These are phyloP conservation scores for Chlamydomonas asymmetrica DNA, from an alignment of 139 green algal genomes.

Conservation along the genomic window DNA sequence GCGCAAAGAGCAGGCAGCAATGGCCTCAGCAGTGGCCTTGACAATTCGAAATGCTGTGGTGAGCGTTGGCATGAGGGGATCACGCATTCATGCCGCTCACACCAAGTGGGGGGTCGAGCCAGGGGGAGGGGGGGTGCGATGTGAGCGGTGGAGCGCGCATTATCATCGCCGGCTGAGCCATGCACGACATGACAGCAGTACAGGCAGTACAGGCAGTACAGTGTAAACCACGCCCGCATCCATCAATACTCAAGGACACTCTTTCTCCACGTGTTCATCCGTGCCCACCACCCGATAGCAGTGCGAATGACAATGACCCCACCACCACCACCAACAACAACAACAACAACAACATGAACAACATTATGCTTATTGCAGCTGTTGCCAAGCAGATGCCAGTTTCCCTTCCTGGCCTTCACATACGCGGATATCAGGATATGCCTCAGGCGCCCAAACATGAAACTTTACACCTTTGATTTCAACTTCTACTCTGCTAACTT, in stretches of 20 bases:
- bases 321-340: background rate
- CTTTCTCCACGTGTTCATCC: too few relatives aligned
- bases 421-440: too few relatives aligned
- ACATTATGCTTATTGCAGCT: background rate
- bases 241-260: too few relatives aligned
- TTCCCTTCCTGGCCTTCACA: background rate
- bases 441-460: background rate
- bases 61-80: background rate
- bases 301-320: too few relatives aligned
- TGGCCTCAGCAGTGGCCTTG: too few relatives aligned
- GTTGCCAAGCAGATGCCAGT: background rate
- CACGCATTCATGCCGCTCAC: background rate
- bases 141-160: background rate
- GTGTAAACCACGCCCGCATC: too few relatives aligned
- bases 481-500: background rate
- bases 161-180: background rate
- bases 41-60: too few relatives aligned
- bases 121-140: background rate
- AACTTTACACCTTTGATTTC: background rate
- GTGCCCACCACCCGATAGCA: too few relatives aligned
- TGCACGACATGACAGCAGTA: background rate
- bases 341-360: background rate
- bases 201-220: too few relatives aligned
- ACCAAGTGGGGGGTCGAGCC: background rate
- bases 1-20: background rate